phyloP scores from a whole-genome alignment of 805 yeast genomes.

The Lipomyces mesembrius region DNA sequence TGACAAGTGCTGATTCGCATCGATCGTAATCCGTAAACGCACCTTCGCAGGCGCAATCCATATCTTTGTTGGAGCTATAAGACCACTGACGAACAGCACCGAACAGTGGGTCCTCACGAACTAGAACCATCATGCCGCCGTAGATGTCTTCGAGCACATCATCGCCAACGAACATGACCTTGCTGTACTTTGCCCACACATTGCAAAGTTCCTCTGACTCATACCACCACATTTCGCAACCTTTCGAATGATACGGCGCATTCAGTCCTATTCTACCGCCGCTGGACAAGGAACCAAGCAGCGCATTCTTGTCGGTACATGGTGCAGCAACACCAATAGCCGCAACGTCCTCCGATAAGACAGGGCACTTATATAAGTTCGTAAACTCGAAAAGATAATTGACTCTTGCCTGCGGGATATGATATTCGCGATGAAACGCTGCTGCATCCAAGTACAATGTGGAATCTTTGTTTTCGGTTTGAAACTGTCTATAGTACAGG shows the following conservation, averaged over 20 bases:
- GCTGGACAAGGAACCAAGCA: slow-evolving; percentile 20
- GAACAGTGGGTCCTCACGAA: slow-evolving; percentile 22
- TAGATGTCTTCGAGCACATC: slow-evolving; percentile 22
- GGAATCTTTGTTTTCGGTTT: background rate
- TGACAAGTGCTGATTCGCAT: slow-evolving; percentile 1
- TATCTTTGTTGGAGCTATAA: background rate
- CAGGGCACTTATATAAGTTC: slow-evolving; percentile 11
- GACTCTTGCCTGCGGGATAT: slow-evolving; percentile 5
- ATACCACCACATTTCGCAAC: slow-evolving; percentile 30
- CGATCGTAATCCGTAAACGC: background rate
- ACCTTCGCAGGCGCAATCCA: slow-evolving; percentile 24
- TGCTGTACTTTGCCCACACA: slow-evolving; percentile 19
- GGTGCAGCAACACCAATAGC: slow-evolving; percentile 9
- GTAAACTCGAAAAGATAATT: slow-evolving; percentile 8
- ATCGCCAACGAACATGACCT: slow-evolving; percentile 30
- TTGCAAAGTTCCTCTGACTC: slow-evolving; percentile 20
- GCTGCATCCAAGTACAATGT: background rate
- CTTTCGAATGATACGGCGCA: slow-evolving; percentile 26
- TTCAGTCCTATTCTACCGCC: slow-evolving; percentile 35
- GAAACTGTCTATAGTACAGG: background rate
- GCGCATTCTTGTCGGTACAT: slow-evolving; percentile 11
- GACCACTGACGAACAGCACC: slow-evolving; percentile 27
- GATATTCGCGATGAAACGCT: background rate
- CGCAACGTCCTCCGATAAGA: slow-evolving; percentile 12
- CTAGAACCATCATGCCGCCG: slow-evolving; percentile 18